Evolutionary conservation across 1,284 basidiomycete species (phyloP).

Genomic region (Thecaphora thlaspeos): DNA sequence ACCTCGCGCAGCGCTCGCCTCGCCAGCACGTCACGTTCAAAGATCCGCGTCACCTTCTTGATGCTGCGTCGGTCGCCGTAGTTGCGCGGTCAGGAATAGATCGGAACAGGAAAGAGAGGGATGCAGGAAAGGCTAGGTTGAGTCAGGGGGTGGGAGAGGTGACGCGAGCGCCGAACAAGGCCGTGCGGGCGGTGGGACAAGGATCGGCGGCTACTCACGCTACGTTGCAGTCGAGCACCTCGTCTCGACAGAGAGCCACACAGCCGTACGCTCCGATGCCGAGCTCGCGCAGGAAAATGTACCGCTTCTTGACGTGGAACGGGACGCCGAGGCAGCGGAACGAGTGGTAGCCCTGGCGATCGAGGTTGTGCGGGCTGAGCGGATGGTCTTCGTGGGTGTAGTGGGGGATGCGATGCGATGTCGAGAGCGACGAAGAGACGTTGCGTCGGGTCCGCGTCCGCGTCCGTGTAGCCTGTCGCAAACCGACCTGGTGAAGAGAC

Average conservation of each 20-base stretch:
- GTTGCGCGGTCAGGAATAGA: too few relatives aligned
- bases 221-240: slow-evolving; percentile 48
- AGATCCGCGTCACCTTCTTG: slow-evolving; percentile 56
- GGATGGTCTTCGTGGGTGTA: slow-evolving; percentile 52
- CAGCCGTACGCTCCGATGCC: slow-evolving; percentile 57
- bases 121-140: too few relatives aligned
- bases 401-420: slow-evolving; percentile 21
- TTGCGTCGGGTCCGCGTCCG: slow-evolving; percentile 41
- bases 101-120: too few relatives aligned
- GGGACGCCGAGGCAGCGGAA: slow-evolving; percentile 54
- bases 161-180: too few relatives aligned
- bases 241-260: slow-evolving; percentile 51
- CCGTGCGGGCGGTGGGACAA: too few relatives aligned
- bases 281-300: slow-evolving; percentile 53
- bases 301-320: slow-evolving; percentile 54
- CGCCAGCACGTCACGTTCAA: slow-evolving; percentile 54
- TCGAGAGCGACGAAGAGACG: slow-evolving; percentile 23
- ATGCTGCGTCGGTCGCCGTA: slow-evolving; percentile 15
- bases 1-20: slow-evolving; percentile 54
- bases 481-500: slow-evolving; percentile 37
- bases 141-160: neutral
- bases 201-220: slow-evolving; percentile 25
- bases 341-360: slow-evolving; percentile 49
- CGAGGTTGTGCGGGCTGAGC: slow-evolving; percentile 48
- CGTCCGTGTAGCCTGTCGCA: slow-evolving; percentile 35